A percentile compares a stretch with the other conserved stretches of the same genome.
Evolutionary conservation across 2,329 filamentous ascomycete species (phyloP).

Genomic region (Dactylellina sp.): DNA sequence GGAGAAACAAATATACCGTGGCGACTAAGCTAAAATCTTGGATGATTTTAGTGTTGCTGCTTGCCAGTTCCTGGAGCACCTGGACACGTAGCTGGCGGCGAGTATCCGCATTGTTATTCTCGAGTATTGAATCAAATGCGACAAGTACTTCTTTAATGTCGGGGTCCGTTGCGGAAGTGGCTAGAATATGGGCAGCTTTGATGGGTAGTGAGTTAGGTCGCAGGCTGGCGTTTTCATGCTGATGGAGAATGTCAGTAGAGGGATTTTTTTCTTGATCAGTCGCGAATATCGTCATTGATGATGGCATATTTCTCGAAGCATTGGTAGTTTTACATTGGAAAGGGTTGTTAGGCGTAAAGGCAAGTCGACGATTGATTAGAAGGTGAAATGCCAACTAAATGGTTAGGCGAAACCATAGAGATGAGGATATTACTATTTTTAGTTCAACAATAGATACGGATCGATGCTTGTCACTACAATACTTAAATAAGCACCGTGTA

Average conservation of each 20-base stretch:
- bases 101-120: constrained; percentile 50
- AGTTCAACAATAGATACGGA: too few species aligned
- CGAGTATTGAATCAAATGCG: constrained; percentile 36
- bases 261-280: constrained; percentile 36
- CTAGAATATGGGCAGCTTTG: constrained; percentile 38
- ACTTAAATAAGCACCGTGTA: too few species aligned
- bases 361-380: too few species aligned
- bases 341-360: too few species aligned
- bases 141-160: constrained; percentile 49
- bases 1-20: constrained; percentile 9
- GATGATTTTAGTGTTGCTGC: constrained; percentile 38
- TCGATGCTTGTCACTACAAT: too few species aligned
- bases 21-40: constrained; percentile 46
- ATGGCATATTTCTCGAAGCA: constrained; percentile 25
- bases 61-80: constrained; percentile 31
- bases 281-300: constrained; percentile 26
- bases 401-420: too few species aligned
- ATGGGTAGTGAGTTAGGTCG: constrained; percentile 33
- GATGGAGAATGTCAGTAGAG: constrained; percentile 1
- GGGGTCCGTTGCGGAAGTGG: constrained; percentile 44
- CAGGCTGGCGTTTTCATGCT: constrained; percentile 15
- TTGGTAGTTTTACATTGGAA: too few species aligned
- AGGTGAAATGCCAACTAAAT: too few species aligned
- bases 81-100: constrained; percentile 37
- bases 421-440: too few species aligned